Percentiles rank a stretch among this genome's conserved stretches.
Evolutionary conservation across 192 early-diverging fungal genomes (phyloP).

Genomic region (Coemansia sp.): DNA sequence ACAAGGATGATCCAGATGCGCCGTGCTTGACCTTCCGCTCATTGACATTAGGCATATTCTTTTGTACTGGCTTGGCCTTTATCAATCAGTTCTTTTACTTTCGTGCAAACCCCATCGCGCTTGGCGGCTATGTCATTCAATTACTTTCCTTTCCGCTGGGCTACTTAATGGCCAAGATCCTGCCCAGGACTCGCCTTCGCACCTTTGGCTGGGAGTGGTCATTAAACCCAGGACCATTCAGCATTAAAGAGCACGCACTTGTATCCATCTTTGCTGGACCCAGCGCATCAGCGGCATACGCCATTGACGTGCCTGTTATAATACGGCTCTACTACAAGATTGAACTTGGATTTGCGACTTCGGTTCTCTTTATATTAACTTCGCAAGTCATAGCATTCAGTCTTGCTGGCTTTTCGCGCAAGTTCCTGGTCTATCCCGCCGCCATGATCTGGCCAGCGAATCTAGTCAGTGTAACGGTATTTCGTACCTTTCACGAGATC

Average conservation of each 20-base stretch:
- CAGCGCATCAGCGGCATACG: conserved; percentile 65
- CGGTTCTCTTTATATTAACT: conserved; percentile 68
- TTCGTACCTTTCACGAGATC: conserved; percentile 73
- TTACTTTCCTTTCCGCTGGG: conserved; percentile 79
- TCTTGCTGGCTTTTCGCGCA: conserved; percentile 70
- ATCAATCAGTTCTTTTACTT: conserved; percentile 85
- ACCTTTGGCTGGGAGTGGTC: conserved; percentile 57
- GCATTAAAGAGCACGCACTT: conserved; percentile 86
- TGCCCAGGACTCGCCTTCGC: conserved; percentile 60
- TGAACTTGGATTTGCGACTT: conserved; percentile 64
- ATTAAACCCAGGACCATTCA: conserved; percentile 86
- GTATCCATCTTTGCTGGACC: conserved; percentile 76
- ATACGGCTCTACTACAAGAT: conserved; percentile 64
- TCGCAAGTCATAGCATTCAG: conserved; percentile 70
- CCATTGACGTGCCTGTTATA: conserved; percentile 68
- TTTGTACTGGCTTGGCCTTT: conserved; percentile 63
- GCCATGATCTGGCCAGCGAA: conserved; percentile 88
- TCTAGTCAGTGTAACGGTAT: conserved; percentile 75
- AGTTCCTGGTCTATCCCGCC: conserved; percentile 80
- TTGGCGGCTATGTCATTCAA: conserved; percentile 70
- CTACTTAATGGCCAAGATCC: conserved; percentile 59
- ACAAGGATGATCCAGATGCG: conserved; percentile 65
- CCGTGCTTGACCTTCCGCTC: conserved; percentile 74
- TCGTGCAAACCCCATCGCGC: conserved; percentile 74
- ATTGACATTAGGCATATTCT: conserved; percentile 70